A percentile compares a stretch with the other conserved stretches of the same genome.
phyloP scores from a whole-genome alignment of 345 rosid genomes.

The Carallia brachiata region DNA sequence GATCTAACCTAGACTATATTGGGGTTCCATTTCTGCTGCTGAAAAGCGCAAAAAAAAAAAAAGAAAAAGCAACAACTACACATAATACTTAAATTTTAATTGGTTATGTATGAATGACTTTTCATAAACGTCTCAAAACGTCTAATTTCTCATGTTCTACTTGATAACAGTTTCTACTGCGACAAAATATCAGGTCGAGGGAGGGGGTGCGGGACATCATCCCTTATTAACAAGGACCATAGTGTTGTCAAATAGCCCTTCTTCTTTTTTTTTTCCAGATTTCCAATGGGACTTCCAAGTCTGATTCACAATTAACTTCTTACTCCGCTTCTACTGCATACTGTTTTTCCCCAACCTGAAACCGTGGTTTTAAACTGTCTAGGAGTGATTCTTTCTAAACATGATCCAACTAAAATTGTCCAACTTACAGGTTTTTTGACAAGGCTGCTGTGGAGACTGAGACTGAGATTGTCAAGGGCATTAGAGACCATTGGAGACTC shows the following conservation, averaged over 20 bases:
- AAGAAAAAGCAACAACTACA: neutral
- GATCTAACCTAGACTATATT: neutral
- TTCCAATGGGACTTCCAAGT: too few relatives aligned
- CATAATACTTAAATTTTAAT: neutral
- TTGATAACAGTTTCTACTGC: neutral
- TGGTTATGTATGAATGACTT: neutral
- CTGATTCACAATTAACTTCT: too few relatives aligned
- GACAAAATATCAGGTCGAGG: too few relatives aligned
- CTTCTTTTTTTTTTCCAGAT: too few relatives aligned
- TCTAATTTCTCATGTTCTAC: neutral
- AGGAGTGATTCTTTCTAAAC: neutral
- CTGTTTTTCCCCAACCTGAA: too few relatives aligned
- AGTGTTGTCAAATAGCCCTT: too few relatives aligned
- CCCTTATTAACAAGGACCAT: too few relatives aligned
- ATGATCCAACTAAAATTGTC: neutral
- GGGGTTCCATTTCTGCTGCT: neutral
- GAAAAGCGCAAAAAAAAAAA: too few relatives aligned
- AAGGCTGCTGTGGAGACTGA: conserved; percentile 81
- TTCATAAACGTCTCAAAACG: neutral
- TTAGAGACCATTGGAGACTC: conserved; percentile 63
- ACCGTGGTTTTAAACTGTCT: too few relatives aligned
- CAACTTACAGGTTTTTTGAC: conserved; percentile 65
- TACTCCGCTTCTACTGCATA: too few relatives aligned
- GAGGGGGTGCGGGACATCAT: too few relatives aligned
- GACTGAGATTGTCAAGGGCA: conserved; percentile 46